phyloP scores from a whole-genome alignment of 2,329 filamentous ascomycete species.

The Lasiodiplodia citricola region DNA sequence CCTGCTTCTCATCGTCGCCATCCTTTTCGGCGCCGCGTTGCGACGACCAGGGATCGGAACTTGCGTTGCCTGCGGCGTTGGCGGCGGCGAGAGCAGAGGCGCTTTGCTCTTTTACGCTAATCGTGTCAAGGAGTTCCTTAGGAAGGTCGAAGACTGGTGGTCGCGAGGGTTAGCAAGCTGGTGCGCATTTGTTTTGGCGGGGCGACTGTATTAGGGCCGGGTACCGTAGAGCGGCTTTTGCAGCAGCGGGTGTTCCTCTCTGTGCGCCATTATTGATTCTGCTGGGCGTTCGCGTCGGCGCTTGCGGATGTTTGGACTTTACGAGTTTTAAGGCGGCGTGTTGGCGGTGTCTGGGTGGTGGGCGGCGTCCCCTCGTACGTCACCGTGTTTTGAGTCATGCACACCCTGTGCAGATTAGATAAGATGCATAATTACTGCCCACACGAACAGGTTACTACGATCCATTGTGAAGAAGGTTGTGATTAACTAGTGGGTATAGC shows the following conservation, averaged over 20 bases:
- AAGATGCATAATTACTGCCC: neutral
- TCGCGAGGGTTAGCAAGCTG: constrained; percentile 29
- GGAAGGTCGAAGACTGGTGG: constrained; percentile 80
- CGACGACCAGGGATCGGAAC: neutral
- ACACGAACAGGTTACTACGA: too few species aligned
- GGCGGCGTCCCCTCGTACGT: constrained; percentile 12
- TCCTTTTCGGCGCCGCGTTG: constrained; percentile 44
- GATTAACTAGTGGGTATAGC: too few species aligned
- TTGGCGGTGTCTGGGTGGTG: neutral
- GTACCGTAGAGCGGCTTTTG: constrained; percentile 48
- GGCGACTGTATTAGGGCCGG: neutral
- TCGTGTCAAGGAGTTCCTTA: constrained; percentile 70
- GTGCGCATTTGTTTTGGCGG: neutral
- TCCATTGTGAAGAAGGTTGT: too few species aligned
- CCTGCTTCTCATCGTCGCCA: constrained; percentile 29
- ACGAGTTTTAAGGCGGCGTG: neutral
- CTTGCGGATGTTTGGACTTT: neutral
- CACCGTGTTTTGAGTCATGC: constrained; percentile 16
- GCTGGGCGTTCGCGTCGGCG: neutral
- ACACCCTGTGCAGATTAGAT: constrained; percentile 3
- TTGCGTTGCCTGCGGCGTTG: constrained; percentile 10
- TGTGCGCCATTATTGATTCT: constrained; percentile 28
- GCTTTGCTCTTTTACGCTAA: constrained; percentile 61
- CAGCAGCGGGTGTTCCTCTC: constrained; percentile 33
- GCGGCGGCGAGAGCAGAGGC: constrained; percentile 28